Base-by-base conservation (phyloP, 495 filamentous ascomycete genomes). In the Aspergillus diversus region DNA sequence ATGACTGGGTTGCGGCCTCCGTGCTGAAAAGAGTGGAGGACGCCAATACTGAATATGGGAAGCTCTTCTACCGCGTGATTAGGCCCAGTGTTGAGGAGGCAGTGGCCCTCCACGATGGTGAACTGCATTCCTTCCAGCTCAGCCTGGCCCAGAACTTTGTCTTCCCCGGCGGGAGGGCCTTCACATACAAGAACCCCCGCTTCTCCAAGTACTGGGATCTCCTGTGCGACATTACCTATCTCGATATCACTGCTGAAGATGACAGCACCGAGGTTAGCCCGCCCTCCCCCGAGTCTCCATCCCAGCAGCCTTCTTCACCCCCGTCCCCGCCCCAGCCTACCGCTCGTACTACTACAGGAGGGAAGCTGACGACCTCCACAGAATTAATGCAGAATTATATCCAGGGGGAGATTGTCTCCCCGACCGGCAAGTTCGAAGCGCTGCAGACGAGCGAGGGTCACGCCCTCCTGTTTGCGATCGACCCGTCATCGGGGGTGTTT, bases 201-300 rank as follows among this genome's bases (percentile, higher is more conserved):
- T 63, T 63, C 60, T 63, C 60, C 9, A 31, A 48, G 4, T 15
- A 49, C 33, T 5, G 34, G 37, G 60, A 63, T 31, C 42, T 63
- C 13, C 33, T 31, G 0, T 63, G 60, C 32, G 8, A 34, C 7
- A 56, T 63, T 15, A 49, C 42, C 7, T 63, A 63, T 57, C 17
- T 63, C 4, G 42, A 63, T 50, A 27, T 27, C 21, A 27, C 21
- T 27, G 21, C 21, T 27, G 21, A 27, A 27, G 21, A 27, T 27
- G 21, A 27, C 21, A 27, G 21, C 21, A 27, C 21, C 21, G 21
- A 27, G 21, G 21, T 27, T 27, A 27, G 21, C 21, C 21, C 21
- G 21, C 2, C 21, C 21, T 27, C 21, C 21, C 21, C 21, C 1
- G 21, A 27, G 21, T 2, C 21, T 27, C 21, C 21, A 27, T 27